A percentile compares a stretch with the other conserved stretches of the same genome.
Evolutionary conservation across 129 eudicot species (phyloP).

Genomic region (Kitagawia praeruptora): DNA sequence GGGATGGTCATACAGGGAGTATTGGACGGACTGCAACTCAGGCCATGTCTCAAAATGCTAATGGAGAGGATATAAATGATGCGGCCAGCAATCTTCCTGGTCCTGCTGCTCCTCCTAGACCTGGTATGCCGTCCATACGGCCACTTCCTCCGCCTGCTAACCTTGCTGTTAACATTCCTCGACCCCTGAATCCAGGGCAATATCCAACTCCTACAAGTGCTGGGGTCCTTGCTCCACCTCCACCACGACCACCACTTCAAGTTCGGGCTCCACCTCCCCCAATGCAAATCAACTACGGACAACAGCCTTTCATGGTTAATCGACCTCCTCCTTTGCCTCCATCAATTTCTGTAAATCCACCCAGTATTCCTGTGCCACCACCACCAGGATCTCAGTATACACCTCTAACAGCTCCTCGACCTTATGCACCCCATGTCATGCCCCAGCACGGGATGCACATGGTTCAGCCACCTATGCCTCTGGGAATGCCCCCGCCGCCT

Average conservation of each 20-base stretch:
- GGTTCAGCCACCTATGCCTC: slow-evolving; percentile 75
- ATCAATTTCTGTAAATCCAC: slow-evolving; percentile 32
- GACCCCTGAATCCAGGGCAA: slow-evolving; percentile 23
- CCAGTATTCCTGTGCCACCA: slow-evolving; percentile 58
- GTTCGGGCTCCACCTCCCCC: slow-evolving; percentile 70
- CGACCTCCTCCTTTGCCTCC: slow-evolving; percentile 57
- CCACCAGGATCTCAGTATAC: slow-evolving; percentile 88
- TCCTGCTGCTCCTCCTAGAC: slow-evolving; percentile 47
- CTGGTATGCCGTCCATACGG: slow-evolving; percentile 40
- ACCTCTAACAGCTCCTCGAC: slow-evolving; percentile 36
- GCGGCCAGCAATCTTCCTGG: slow-evolving; percentile 37
- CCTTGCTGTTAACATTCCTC: slow-evolving; percentile 36
- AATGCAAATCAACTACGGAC: slow-evolving; percentile 59
- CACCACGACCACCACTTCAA: slow-evolving; percentile 42
- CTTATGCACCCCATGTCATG: slow-evolving; percentile 44
- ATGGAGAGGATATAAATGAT: slow-evolving; percentile 53
- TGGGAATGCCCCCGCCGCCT: slow-evolving; percentile 73
- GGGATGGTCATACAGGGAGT: slow-evolving; percentile 96
- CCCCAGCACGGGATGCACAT: slow-evolving; percentile 63
- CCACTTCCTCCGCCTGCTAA: slow-evolving; percentile 52
- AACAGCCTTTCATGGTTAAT: slow-evolving; percentile 62
- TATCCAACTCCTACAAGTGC: slow-evolving; percentile 38
- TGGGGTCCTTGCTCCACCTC: slow-evolving; percentile 52
- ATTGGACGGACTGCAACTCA: slow-evolving; percentile 88
- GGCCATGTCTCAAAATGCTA: slow-evolving; percentile 72